Conservation (phyloP, 345 rosid genomes). For the Eucalyptus guilfoylei region DNA sequence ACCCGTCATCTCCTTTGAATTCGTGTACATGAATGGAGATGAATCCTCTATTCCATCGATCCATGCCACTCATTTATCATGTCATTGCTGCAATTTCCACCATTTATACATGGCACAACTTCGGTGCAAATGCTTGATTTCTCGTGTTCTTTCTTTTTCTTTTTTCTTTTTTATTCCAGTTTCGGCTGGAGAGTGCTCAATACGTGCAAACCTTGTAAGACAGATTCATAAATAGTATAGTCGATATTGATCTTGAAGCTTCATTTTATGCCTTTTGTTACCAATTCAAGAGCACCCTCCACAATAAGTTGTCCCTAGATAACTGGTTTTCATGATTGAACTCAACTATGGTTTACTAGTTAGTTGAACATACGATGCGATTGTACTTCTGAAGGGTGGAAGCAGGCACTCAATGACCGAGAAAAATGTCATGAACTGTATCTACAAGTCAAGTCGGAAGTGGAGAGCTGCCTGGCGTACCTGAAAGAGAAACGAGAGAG, state of each 20-base stretch:
- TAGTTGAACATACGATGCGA: not conserved
- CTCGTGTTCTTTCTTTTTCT: not conserved
- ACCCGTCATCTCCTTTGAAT: not conserved
- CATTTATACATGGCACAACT: not conserved
- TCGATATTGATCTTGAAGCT: not conserved
- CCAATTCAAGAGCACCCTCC: not conserved
- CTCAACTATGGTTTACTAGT: not conserved
- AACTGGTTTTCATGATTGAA: not conserved
- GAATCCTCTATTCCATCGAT: not conserved
- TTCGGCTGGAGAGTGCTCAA: not conserved
- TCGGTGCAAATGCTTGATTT: not conserved
- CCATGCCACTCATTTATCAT: not conserved
- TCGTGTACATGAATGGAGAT: not conserved
- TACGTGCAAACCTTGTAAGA: not conserved
- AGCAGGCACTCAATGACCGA: slow-evolving; percentile 34
- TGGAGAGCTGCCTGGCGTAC: slow-evolving; percentile 38
- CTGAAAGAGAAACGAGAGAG: slow-evolving; percentile 51
- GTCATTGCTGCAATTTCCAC: too few species aligned
- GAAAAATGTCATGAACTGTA: slow-evolving; percentile 51
- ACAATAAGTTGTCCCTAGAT: not conserved
- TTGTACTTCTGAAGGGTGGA: slow-evolving; percentile 20
- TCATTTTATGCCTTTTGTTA: not conserved
- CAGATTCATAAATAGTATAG: not conserved
- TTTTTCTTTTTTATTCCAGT: too few species aligned
- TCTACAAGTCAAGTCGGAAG: slow-evolving; percentile 50